These are phyloP conservation scores for Claviceps purpurea DNA, from an alignment of 2,329 filamentous ascomycete genomes.

Conservation along the genomic window DNA sequence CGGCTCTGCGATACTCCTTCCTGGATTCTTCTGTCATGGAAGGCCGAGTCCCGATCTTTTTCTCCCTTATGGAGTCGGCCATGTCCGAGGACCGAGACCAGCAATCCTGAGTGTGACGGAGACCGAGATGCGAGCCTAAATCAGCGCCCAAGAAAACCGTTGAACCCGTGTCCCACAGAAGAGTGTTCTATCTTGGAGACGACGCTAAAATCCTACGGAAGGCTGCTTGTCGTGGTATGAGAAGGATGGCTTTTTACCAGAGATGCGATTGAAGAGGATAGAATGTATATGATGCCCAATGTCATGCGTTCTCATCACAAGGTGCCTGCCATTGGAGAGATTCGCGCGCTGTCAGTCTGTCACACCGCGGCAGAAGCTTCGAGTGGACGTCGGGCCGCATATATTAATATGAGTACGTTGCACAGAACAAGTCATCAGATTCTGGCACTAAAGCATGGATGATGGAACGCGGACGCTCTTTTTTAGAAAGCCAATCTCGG, in stretches of 20 bases:
- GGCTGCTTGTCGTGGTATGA: neutral
- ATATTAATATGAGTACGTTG: neutral
- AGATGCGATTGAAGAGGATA: neutral
- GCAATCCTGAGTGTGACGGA: neutral
- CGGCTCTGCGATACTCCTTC: neutral
- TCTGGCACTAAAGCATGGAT: constrained; percentile 9
- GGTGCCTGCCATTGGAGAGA: constrained; percentile 1
- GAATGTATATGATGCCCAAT: neutral
- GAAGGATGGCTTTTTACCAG: neutral
- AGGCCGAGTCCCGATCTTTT: neutral
- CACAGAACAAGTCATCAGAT: neutral
- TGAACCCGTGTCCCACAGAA: too few relatives aligned
- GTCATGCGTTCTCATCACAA: neutral
- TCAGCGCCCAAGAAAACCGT: too few relatives aligned
- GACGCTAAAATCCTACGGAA: neutral
- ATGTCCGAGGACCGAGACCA: neutral
- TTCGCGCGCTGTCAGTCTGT: neutral
- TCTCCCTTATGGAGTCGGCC: neutral
- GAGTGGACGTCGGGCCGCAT: neutral
- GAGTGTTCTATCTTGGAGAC: too few relatives aligned
- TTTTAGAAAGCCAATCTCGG: neutral
- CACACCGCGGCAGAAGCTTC: neutral
- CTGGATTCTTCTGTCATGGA: constrained; percentile 1
- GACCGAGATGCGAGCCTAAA: too few relatives aligned
- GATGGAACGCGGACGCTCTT: neutral